These are phyloP conservation scores for Spinacia oleracea DNA, from an alignment of 179 eudicot species.

Conservation along the genomic window DNA sequence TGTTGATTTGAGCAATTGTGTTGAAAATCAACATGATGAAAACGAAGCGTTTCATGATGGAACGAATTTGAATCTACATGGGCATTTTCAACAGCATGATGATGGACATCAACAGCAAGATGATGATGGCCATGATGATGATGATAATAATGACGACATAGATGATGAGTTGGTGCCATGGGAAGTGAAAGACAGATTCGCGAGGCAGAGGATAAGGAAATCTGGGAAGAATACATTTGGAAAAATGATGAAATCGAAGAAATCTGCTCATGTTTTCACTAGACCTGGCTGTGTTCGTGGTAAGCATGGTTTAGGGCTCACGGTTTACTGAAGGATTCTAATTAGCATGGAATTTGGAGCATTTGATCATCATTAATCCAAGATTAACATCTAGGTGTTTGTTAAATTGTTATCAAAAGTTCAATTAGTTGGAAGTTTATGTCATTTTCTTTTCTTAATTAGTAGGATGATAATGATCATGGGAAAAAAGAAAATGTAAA, in stretches of 20 bases:
- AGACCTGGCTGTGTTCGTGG: constrained; percentile 60
- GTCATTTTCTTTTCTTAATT: neutral
- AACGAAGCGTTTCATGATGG: neutral
- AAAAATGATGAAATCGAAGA: constrained; percentile 52
- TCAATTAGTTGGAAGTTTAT: constrained; percentile 1
- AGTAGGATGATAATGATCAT: neutral
- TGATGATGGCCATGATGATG: constrained; percentile 29
- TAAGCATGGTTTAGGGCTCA: constrained; percentile 51
- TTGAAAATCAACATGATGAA: neutral
- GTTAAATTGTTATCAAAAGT: neutral
- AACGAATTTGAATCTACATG: neutral
- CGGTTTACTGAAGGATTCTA: constrained; percentile 25
- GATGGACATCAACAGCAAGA: constrained; percentile 8
- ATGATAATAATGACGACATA: constrained; percentile 37
- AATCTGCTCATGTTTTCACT: constrained; percentile 37
- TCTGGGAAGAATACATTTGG: constrained; percentile 60
- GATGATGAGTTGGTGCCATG: constrained; percentile 76
- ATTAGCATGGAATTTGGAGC: neutral
- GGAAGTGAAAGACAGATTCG: constrained; percentile 44
- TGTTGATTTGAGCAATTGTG: neutral
- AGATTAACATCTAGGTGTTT: constrained; percentile 5
- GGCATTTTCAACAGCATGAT: neutral
- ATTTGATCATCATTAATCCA: neutral
- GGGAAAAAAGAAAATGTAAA: constrained; percentile 21
- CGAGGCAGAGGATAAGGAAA: constrained; percentile 66